Evolutionary conservation across 495 filamentous ascomycete species (phyloP).

Genomic region (Hyaloscypha bicolor): DNA sequence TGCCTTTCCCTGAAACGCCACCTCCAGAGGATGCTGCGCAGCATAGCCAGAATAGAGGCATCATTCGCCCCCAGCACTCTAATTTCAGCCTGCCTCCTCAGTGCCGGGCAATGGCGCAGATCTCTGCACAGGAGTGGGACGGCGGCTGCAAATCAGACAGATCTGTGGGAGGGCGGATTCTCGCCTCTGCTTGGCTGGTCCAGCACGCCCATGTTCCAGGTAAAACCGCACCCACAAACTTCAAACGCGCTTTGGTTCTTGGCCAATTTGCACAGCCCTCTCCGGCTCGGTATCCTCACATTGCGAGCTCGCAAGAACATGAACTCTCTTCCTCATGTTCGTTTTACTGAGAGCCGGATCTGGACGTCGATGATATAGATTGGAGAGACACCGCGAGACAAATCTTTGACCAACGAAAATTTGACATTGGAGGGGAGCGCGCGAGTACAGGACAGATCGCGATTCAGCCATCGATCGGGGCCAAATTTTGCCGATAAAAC

Average conservation of each 20-base stretch:
- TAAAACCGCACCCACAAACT: neutral
- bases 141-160: neutral
- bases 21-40: neutral
- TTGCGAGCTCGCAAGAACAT: neutral
- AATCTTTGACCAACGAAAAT: neutral
- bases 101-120: neutral
- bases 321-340: neutral
- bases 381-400: neutral
- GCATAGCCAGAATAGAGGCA: neutral
- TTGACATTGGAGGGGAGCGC: neutral
- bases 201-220: neutral
- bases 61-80: neutral
- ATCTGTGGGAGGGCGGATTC: neutral
- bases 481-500: neutral
- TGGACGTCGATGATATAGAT: conserved; percentile 1
- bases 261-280: conserved; percentile 1
- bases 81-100: neutral
- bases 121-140: neutral
- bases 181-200: neutral
- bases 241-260: neutral
- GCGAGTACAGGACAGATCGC: neutral
- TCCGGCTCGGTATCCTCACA: neutral
- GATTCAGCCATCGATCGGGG: neutral
- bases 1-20: neutral
- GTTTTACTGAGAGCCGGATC: neutral